Evolutionary conservation across 495 filamentous ascomycete species (phyloP).

Genomic region (Podospora comata): DNA sequence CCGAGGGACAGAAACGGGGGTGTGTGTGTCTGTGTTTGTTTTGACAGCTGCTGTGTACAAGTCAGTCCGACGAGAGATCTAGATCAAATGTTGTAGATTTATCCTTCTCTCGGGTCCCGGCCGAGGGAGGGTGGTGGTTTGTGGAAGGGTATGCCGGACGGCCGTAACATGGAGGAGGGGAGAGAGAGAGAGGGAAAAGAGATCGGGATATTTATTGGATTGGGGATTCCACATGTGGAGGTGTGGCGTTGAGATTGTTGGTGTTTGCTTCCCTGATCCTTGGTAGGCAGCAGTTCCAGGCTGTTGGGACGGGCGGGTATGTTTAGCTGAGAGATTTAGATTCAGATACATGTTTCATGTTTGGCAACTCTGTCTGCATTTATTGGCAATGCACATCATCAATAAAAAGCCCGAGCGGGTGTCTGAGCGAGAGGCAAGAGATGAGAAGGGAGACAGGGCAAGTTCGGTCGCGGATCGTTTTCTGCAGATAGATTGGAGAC

Average conservation of each 20-base stretch:
- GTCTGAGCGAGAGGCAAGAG: neutral
- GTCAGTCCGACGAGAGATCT: neutral
- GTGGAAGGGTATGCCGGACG: neutral
- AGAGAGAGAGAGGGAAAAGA: neutral
- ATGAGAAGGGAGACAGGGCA: neutral
- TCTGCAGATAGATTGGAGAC: neutral
- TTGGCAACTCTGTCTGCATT: neutral
- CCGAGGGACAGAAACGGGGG: neutral
- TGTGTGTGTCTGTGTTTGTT: too few relatives aligned
- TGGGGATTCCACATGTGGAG: neutral
- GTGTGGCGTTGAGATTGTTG: neutral
- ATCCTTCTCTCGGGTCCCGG: neutral
- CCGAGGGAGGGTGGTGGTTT: neutral
- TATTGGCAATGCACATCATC: neutral
- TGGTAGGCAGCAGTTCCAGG: neutral
- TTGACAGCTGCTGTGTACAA: neutral
- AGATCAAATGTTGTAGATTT: neutral
- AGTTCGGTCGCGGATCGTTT: neutral
- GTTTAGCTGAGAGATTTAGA: too few relatives aligned
- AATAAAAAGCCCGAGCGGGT: neutral
- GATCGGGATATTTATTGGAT: neutral
- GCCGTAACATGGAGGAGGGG: neutral
- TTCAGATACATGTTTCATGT: neutral
- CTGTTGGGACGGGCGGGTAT: neutral
- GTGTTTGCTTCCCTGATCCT: neutral